Percentiles rank a stretch among this genome's conserved stretches.
These are phyloP conservation scores for Talaromyces sp. DNA, from an alignment of 2,329 filamentous ascomycete genomes.

Conservation along the genomic window DNA sequence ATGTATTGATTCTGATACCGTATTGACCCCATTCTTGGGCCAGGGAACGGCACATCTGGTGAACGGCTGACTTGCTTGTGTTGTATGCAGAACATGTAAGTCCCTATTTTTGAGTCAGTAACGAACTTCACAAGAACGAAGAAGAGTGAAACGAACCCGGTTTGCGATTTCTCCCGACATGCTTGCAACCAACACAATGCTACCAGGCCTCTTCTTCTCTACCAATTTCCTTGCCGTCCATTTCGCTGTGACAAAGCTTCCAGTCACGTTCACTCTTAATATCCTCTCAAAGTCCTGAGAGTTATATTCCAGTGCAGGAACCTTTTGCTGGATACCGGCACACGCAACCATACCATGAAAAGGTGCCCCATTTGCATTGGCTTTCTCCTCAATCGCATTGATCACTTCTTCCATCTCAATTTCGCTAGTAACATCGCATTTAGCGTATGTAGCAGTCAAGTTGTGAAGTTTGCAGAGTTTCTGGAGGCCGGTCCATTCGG, in stretches of 20 bases:
- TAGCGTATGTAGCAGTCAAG: constrained; percentile 39
- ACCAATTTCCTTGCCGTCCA: constrained; percentile 64
- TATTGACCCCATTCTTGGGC: constrained; percentile 49
- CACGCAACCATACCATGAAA: constrained; percentile 64
- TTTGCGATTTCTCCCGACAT: constrained; percentile 62
- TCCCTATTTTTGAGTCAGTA: constrained; percentile 32
- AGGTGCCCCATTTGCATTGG: constrained; percentile 17
- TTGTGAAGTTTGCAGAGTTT: constrained; percentile 39
- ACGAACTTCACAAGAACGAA: not conserved
- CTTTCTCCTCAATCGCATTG: constrained; percentile 34
- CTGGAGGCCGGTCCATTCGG: constrained; percentile 43
- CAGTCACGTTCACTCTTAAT: constrained; percentile 60
- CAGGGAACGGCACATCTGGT: constrained; percentile 46
- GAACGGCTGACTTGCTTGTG: constrained; percentile 46
- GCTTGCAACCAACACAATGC: constrained; percentile 60
- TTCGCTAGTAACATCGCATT: constrained; percentile 50
- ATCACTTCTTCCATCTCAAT: constrained; percentile 34
- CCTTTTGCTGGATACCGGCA: constrained; percentile 74
- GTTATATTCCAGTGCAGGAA: constrained; percentile 72
- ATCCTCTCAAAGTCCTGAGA: constrained; percentile 59
- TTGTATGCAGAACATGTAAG: constrained; percentile 49
- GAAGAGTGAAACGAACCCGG: constrained; percentile 32
- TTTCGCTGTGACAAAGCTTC: constrained; percentile 61
- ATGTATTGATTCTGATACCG: constrained; percentile 67
- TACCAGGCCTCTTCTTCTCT: constrained; percentile 56